Conservation (phyloP, 2,329 filamentous ascomycete genomes). For the Claviceps spartinae region DNA sequence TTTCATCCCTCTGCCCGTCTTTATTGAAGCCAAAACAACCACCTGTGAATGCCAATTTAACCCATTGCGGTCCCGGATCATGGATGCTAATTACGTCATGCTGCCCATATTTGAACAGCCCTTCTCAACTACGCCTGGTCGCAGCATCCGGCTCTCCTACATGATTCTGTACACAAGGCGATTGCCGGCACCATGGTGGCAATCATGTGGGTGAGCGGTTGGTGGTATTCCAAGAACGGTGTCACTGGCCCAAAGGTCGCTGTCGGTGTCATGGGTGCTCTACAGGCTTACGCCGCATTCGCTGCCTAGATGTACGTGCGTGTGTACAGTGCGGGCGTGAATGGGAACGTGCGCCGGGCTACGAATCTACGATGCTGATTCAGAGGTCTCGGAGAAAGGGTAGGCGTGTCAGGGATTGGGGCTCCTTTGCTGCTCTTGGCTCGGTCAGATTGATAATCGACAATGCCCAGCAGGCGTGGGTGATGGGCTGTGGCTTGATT, state of each 20-base stretch:
- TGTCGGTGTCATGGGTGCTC: conserved; percentile 5
- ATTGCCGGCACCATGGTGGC: conserved; percentile 6
- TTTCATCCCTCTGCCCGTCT: neutral
- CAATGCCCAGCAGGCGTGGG: too few species aligned
- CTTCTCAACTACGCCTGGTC: conserved; percentile 10
- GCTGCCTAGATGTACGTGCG: neutral
- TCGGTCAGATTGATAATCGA: too few species aligned
- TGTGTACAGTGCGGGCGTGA: too few species aligned
- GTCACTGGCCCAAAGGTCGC: conserved; percentile 3
- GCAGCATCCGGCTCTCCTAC: conserved; percentile 6
- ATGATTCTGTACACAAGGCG: conserved; percentile 6
- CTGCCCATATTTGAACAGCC: neutral
- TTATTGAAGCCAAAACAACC: neutral
- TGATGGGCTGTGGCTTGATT: too few species aligned
- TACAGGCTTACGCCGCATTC: conserved; percentile 8
- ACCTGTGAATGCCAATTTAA: too few species aligned
- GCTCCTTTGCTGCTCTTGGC: too few species aligned
- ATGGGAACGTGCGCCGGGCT: conserved; percentile 12
- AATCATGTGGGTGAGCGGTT: conserved; percentile 7
- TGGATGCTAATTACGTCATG: too few species aligned
- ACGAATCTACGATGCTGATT: neutral
- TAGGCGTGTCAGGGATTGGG: too few species aligned
- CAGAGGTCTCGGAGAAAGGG: neutral
- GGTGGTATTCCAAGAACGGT: conserved; percentile 7
- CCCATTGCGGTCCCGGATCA: too few species aligned